Base-by-base conservation (phyloP, 805 yeast species). In the Teunomyces barrocoloradensis region DNA sequence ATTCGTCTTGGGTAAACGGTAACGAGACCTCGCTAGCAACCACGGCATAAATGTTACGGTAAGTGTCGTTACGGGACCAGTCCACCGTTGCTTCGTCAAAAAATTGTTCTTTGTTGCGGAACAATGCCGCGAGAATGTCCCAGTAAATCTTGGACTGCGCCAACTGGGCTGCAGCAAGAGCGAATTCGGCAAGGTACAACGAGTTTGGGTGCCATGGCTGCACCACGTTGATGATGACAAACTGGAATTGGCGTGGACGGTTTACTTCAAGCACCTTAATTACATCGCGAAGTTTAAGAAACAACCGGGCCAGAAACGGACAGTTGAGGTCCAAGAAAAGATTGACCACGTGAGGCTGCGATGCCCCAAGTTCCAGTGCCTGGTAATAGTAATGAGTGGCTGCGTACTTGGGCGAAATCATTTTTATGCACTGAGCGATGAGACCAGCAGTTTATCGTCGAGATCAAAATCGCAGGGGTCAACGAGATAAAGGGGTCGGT, bases 161-260 rank as follows among this genome's bases (percentile, higher is more conserved):
- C 61, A 85, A 81, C 42, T 77, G 69, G n/a, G 86, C 87, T 27
- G 84, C 82, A 0, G 84, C 90, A 21, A 89, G 63, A 0, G 86
- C 75, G 36, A 86, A 85, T 59, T 89, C 96, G 61, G 85, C 85
- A 34, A 82, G 70, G 32, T 80, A 65, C 4, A 80, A 77, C 1
- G 92, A 84, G 47, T 82, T 80, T 38, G 91, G 84, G 63, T 89
- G 96, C 96, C 96, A 89, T 54, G 95, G 94, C 69, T 89, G 96
- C n/a, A 86, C 74, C 35, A 84, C 89, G 58, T 87, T 85, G 51
- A 82, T 77, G 63, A 85, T 80, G 9, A 82, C 78, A 51, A 87
- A 75, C 53, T 80, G 79, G 55, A 84, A 79, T 50, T 77, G 63
- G 48, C 73, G 74, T 1, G 83, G 78, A 44, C 71, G 66, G 45